phyloP scores from a whole-genome alignment of 2,329 filamentous ascomycete genomes.

The Celoporthe dispersa region DNA sequence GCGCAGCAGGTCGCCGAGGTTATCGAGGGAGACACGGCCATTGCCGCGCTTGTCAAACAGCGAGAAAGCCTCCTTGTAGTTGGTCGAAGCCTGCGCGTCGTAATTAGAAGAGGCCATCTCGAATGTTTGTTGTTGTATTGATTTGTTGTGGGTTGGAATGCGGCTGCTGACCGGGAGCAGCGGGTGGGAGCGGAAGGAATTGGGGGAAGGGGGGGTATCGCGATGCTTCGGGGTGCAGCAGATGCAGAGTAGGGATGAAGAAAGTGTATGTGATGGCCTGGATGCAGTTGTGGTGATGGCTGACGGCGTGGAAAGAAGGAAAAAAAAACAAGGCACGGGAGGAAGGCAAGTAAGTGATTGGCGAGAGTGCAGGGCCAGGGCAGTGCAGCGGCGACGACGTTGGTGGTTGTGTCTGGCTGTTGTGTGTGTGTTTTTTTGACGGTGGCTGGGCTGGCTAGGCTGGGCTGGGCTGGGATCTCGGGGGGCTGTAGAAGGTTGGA shows the following conservation, averaged over 20 bases:
- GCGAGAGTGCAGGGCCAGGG: neutral
- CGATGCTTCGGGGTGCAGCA: neutral
- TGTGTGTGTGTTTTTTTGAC: conserved; percentile 3
- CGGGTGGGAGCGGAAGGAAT: neutral
- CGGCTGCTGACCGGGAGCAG: neutral
- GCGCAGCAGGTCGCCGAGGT: conserved; percentile 89
- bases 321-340: neutral
- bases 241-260: neutral
- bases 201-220: neutral
- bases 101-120: conserved; percentile 57
- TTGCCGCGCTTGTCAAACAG: conserved; percentile 99
- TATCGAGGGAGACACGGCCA: conserved; percentile 84
- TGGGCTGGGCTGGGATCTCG: conserved; percentile 14
- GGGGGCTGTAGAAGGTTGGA: conserved; percentile 22
- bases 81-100: conserved; percentile 74
- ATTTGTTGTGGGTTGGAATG: neutral
- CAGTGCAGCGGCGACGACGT: neutral
- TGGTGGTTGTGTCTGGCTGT: neutral
- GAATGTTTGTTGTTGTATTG: conserved; percentile 6
- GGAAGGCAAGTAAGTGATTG: neutral
- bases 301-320: neutral
- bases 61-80: conserved; percentile 99
- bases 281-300: conserved; percentile 9
- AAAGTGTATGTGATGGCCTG: neutral
- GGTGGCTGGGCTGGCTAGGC: conserved; percentile 8